Percentiles rank a stretch among this genome's conserved stretches.
These are phyloP conservation scores for Populus ilicifolia DNA, from an alignment of 345 rosid species.

Conservation along the genomic window DNA sequence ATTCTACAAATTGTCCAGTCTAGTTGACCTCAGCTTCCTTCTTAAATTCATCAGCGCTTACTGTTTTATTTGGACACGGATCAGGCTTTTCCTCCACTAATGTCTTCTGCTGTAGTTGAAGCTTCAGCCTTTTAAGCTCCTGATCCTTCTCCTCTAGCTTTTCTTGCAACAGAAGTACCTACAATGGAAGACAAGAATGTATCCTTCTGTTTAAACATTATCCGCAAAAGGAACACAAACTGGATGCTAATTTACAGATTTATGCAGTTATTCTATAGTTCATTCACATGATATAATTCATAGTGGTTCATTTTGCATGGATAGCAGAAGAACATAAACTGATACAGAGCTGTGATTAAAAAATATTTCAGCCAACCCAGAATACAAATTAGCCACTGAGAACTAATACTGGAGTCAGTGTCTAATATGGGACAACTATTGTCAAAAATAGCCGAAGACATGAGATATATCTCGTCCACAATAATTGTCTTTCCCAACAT, in stretches of 20 bases:
- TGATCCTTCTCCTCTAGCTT: constrained; percentile 62
- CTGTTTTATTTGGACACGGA: constrained; percentile 25
- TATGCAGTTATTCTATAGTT: not conserved
- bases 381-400: no score
- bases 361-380: not conserved
- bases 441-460: not conserved
- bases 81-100: constrained; percentile 26
- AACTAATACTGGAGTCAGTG: no score
- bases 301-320: not conserved
- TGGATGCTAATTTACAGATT: no score
- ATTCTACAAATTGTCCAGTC: no score
- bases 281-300: not conserved
- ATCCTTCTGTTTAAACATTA: no score
- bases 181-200: constrained; percentile 1
- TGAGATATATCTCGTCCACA: not conserved
- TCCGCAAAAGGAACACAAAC: no score
- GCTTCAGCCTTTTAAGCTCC: constrained; percentile 43
- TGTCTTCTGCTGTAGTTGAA: constrained; percentile 40
- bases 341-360: not conserved
- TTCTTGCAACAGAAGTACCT: constrained; percentile 74
- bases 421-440: not conserved
- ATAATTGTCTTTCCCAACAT: not conserved
- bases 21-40: not conserved
- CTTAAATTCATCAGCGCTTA: constrained; percentile 19
- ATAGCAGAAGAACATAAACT: not conserved